Evolutionary conservation across 2,329 filamentous ascomycete species (phyloP).

Genomic region (Colletotrichum eremochloae): DNA sequence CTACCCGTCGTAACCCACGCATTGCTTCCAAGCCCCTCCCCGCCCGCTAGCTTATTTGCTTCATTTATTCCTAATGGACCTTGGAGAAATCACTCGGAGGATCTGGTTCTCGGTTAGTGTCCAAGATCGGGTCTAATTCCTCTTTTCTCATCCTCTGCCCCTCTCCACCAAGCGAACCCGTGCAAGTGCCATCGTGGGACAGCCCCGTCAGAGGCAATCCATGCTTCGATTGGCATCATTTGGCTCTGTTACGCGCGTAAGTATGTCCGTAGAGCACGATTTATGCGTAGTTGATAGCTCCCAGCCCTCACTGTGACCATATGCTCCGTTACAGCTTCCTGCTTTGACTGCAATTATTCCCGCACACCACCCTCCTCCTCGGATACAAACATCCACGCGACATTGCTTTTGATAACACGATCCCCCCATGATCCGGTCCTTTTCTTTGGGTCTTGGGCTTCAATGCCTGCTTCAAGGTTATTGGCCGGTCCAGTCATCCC

Average conservation of each 20-base stretch:
- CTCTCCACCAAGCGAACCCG: constrained; percentile 18
- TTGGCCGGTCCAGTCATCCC: constrained; percentile 1
- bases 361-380: neutral
- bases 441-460: constrained; percentile 1
- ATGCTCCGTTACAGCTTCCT: neutral
- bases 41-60: neutral
- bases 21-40: neutral
- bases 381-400: neutral
- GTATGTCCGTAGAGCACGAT: constrained; percentile 4
- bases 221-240: constrained; percentile 15
- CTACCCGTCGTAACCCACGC: neutral
- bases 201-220: constrained; percentile 24
- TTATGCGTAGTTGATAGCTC: constrained; percentile 25
- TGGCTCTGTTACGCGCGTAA: constrained; percentile 29
- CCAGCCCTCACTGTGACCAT: constrained; percentile 7
- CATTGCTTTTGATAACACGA: constrained; percentile 23
- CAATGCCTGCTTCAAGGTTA: neutral
- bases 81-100: neutral
- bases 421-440: constrained; percentile 19
- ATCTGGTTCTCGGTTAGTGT: neutral
- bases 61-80: neutral
- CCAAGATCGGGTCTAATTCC: constrained; percentile 21
- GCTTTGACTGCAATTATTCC: constrained; percentile 1
- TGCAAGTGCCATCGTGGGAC: constrained; percentile 25
- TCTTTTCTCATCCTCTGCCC: constrained; percentile 32